phyloP scores from a whole-genome alignment of 2,329 filamentous ascomycete species.

The Nannizzia gypsea region DNA sequence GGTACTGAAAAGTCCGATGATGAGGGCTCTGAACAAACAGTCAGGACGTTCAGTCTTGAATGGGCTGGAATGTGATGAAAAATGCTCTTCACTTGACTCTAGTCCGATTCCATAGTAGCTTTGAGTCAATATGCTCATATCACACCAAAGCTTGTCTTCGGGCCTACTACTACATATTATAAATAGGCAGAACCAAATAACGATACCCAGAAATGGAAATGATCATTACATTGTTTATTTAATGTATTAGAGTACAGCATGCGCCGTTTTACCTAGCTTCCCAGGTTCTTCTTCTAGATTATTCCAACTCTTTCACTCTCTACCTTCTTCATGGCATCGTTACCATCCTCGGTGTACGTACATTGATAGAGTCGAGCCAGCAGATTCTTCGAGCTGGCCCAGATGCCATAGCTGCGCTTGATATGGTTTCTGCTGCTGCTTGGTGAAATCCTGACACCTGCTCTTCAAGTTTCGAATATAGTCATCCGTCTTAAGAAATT shows the following conservation, averaged over 20 bases:
- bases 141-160: too few relatives aligned
- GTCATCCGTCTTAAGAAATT: too few relatives aligned
- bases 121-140: too few relatives aligned
- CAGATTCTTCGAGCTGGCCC: background rate
- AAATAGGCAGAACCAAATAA: background rate
- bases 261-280: background rate
- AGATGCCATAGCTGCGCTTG: background rate
- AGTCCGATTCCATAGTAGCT: background rate
- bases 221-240: background rate
- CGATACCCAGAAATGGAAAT: background rate
- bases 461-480: background rate
- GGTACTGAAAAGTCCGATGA: conserved; percentile 43
- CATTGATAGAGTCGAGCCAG: too few relatives aligned
- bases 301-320: background rate
- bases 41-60: conserved; percentile 74
- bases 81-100: background rate
- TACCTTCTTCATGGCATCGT: background rate
- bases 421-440: background rate
- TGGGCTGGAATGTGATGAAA: conserved; percentile 75
- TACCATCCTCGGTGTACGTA: too few relatives aligned
- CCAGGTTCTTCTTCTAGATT: background rate
- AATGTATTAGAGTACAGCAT: background rate
- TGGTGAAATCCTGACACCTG: background rate
- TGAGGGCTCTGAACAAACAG: conserved; percentile 20
- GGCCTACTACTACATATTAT: background rate